Conservation (phyloP, 2,329 filamentous ascomycete genomes). For the Coniochaeta sp. region DNA sequence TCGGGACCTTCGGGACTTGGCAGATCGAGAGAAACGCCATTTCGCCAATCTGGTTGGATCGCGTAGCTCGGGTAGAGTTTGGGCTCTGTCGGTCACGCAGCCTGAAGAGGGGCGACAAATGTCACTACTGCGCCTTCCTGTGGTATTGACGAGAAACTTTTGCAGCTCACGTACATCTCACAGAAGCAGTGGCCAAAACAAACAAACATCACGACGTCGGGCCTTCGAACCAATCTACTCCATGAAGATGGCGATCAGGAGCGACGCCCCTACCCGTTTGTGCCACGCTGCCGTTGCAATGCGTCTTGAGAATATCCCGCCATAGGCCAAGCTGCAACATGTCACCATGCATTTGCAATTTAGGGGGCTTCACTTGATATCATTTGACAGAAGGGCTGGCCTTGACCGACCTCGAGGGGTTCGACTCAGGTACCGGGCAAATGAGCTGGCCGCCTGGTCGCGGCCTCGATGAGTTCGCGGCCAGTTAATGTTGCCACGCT, state of each 20-base stretch:
- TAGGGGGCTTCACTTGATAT: background rate
- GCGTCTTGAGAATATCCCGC: background rate
- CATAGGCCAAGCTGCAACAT: conserved; percentile 11
- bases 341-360: conserved; percentile 7
- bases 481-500: conserved; percentile 1
- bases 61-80: background rate
- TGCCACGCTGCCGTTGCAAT: conserved; percentile 13
- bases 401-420: background rate
- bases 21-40: background rate
- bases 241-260: background rate
- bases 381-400: background rate
- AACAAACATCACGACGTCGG: background rate
- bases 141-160: background rate
- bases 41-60: background rate
- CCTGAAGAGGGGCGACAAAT: background rate
- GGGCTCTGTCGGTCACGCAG: background rate
- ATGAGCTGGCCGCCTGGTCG: background rate
- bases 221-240: conserved; percentile 2
- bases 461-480: background rate
- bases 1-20: background rate
- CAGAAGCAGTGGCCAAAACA: background rate
- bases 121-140: background rate
- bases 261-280: conserved; percentile 11
- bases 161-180: background rate
- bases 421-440: conserved; percentile 1